Percentiles rank a stretch among this genome's conserved stretches.
These are phyloP conservation scores for Steccherinum ochraceum DNA, from an alignment of 768 basidiomycete genomes.

Conservation along the genomic window DNA sequence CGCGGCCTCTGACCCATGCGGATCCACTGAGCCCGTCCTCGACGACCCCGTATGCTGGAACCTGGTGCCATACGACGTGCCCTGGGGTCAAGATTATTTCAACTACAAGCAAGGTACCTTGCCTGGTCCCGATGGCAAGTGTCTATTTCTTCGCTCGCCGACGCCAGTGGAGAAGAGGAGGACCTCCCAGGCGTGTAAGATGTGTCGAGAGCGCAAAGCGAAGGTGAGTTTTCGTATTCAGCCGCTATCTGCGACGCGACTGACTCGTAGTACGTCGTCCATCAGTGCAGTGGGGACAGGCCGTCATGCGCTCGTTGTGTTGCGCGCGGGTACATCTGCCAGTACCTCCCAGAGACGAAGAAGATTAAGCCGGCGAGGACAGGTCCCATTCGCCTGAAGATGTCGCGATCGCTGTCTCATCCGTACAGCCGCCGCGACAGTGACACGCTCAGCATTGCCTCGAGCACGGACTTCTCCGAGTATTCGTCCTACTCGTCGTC, in stretches of 20 bases:
- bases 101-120: slow-evolving; percentile 27
- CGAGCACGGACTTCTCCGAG: not conserved
- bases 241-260: not conserved
- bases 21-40: not conserved
- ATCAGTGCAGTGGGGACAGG: slow-evolving; percentile 30
- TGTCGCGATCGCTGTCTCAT: not conserved
- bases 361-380: not conserved
- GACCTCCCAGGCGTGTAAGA: slow-evolving; percentile 30
- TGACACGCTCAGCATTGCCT: not conserved
- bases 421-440: not conserved
- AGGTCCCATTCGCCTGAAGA: not conserved
- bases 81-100: slow-evolving; percentile 30
- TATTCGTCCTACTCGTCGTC: not conserved
- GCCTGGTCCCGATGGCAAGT: slow-evolving; percentile 31
- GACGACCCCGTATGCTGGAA: slow-evolving; percentile 20
- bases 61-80: slow-evolving; percentile 32
- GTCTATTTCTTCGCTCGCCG: slow-evolving; percentile 33
- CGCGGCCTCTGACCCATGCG: too few relatives aligned
- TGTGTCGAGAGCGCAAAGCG: slow-evolving; percentile 33
- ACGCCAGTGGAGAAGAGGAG: slow-evolving; percentile 31
- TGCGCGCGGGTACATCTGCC: slow-evolving; percentile 27
- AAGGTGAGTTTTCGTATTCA: slow-evolving; percentile 23
- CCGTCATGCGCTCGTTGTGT: slow-evolving; percentile 30
- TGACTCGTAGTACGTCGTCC: not conserved
- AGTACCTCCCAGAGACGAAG: slow-evolving; percentile 23